phyloP scores from a whole-genome alignment of 164 flowering plant genomes.

The grape (Vitis vinifera) region ASM3070453v1 NC_081812.1:17292501-17293000 shows the following conservation, averaged over 20 bases:
- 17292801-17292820: constrained; percentile 14
- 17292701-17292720: background rate
- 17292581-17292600: constrained; percentile 10
- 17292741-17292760: no score
- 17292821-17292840: constrained; percentile 1
- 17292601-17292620: background rate
- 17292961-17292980: constrained; percentile 2
- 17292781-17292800: background rate
- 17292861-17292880: constrained; percentile 25
- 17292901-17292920: constrained; percentile 14
- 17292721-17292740: no score
- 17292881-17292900: constrained; percentile 30
- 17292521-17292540: constrained; percentile 16
- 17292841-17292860: constrained; percentile 1
- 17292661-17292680: constrained; percentile 1
- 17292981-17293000: constrained; percentile 14
- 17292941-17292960: background rate
- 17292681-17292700: background rate
- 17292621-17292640: background rate
- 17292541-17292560: constrained; percentile 38
- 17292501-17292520: constrained; percentile 18
- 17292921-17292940: constrained; percentile 39
- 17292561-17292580: constrained; percentile 20
- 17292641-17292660: background rate
- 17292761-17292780: no score